phyloP scores from a whole-genome alignment of 2,329 filamentous ascomycete genomes.

The Dactylellina parvicollis region DNA sequence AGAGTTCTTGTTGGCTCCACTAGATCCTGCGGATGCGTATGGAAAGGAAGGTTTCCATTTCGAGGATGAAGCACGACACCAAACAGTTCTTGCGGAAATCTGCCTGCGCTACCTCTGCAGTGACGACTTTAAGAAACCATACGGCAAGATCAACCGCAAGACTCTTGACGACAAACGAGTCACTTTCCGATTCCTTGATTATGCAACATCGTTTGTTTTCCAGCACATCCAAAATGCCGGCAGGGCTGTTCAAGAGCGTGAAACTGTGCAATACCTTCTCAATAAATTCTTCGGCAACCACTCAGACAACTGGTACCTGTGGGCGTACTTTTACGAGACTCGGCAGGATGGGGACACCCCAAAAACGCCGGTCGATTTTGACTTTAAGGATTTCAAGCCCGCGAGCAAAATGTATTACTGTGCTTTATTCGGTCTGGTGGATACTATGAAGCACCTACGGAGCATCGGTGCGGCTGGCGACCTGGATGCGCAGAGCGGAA shows the following conservation, averaged over 20 bases:
- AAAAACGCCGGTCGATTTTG: slow-evolving; percentile 2
- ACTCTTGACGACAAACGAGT: slow-evolving; percentile 22
- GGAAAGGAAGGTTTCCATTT: slow-evolving; percentile 39
- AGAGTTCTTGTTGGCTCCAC: slow-evolving; percentile 48
- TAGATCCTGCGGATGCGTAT: slow-evolving; percentile 13
- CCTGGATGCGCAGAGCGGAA: slow-evolving; percentile 15
- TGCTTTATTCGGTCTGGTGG: slow-evolving; percentile 30
- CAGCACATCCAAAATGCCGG: slow-evolving; percentile 42
- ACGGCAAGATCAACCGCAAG: slow-evolving; percentile 22
- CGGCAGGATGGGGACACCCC: slow-evolving; percentile 11
- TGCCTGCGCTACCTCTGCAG: slow-evolving; percentile 38
- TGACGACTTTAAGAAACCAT: slow-evolving; percentile 36
- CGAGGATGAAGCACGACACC: slow-evolving; percentile 36
- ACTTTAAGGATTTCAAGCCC: slow-evolving; percentile 24
- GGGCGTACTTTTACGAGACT: slow-evolving; percentile 33
- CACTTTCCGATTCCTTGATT: slow-evolving; percentile 33
- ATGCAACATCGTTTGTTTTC: slow-evolving; percentile 34
- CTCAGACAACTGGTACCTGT: slow-evolving; percentile 39
- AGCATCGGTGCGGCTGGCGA: slow-evolving; percentile 29
- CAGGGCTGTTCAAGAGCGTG: slow-evolving; percentile 7
- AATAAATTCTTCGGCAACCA: slow-evolving; percentile 39
- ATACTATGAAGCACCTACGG: slow-evolving; percentile 39
- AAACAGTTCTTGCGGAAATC: slow-evolving; percentile 31
- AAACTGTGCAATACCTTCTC: slow-evolving; percentile 13
- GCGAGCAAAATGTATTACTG: slow-evolving; percentile 41